Base-by-base conservation (phyloP, 371 early-diverging fungal genomes). In the Gilbertella persicaria region DNA sequence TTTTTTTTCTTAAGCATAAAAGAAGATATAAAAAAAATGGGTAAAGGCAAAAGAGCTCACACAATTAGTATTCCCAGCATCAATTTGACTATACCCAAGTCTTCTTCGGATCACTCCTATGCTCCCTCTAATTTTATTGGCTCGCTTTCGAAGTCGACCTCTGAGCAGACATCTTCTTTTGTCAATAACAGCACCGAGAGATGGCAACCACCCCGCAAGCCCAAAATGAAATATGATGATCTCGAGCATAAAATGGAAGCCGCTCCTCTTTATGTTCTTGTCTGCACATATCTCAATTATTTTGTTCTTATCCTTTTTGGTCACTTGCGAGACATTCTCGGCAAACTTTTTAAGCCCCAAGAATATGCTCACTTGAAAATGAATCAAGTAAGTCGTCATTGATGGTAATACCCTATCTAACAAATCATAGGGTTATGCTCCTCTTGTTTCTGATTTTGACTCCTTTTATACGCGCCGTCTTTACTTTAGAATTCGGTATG, bases 381-480 rank as follows among this genome's bases (percentile, higher is more conserved):
- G 59, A 82, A 81, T 63, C 82, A 93, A 72, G 88, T 86, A 68
- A 46, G 74, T 4, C n/a, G 13, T 2, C 20, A 7, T 30, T 21
- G 39, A 78, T 76, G n/a, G n/a, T n/a, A n/a, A n/a, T n/a, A n/a
- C n/a, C n/a, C n/a, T n/a, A n/a, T n/a, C n/a, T n/a, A n/a, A n/a
- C n/a, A n/a, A n/a, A n/a, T n/a, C n/a, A 23, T 25, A 87, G 88
- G 92, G 94, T 30, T 86, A 88, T 75, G 95, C 98, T 33, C 92
- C 99, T 58, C 64, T 96, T 62, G 87, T 92, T 51, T 87, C 94
- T 47, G 95, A 95, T 66, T 93, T 98, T 83, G 95, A 99, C 63
- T 95, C 94, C 62, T 96, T 99, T 77, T 99, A 95, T 81, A 92
- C 91, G 45, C 84, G 99, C 50, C 87, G 96, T 53, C 74, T 99